Evolutionary conservation across 768 basidiomycete genomes (phyloP), one percentile per base, ranked within the genome.

Genomic region (Leccinellum rugosiceps): DNA sequence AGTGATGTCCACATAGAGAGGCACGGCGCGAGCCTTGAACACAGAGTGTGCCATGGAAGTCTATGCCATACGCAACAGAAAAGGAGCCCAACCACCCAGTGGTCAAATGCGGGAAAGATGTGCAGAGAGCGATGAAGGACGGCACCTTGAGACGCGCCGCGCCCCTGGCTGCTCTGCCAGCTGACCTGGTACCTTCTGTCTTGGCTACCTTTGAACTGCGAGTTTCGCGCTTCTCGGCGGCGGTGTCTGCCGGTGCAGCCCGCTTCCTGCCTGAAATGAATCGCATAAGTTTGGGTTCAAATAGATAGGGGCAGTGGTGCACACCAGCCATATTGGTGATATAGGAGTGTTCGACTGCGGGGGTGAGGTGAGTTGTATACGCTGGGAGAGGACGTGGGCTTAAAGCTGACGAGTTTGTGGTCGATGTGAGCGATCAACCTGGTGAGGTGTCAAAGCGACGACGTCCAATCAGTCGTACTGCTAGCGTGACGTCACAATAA

Each of bases 1-100:
- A 5, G 87, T 88, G 52, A 90, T 65, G 63, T 79, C 81, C 52
- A 88, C 74, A 63, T 91, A 84, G 8, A 93, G 70, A 3, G 91
- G 88, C 15, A 83, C 71, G 8, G 90, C 90, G 55, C 79, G 80
- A n/a, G 78, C 72, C 63, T 81, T 85, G 76, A 90, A 90, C 10
- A 74, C 68, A 2, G 80, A 73, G 1, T 78, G 73, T 5, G 81
- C 71, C 46, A 86, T 68, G 35, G 75, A 74, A 0, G 78, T 69
- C 82, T 85, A 65, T 19, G 52, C n/a, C n/a, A n/a, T n/a, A 25
- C 49, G 13, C 19, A 6, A 5, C 41, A 19, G 14, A 34, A 35
- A 28, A 43, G 41, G 28, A 14, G 50, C 45, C 23, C 14, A 23
- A 48, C 35, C 47, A 51, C 50, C 50, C 49, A 50, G 51, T 43